Evolutionary conservation across 345 rosid species (phyloP).

Genomic region (Mallotus nudiflorus): DNA sequence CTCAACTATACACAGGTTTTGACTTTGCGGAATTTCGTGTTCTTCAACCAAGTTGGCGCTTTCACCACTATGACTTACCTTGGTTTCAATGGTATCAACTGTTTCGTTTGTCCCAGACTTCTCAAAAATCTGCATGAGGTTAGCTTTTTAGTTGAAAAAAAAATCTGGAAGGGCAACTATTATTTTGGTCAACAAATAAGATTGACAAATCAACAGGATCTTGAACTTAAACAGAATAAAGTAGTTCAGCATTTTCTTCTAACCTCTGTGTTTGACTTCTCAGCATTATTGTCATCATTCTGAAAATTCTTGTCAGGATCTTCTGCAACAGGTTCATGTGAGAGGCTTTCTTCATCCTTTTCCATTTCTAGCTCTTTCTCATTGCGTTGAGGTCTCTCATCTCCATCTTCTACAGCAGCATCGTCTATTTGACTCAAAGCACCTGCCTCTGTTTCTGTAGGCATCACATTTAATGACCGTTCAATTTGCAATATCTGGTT

Average conservation of each 20-base stretch:
- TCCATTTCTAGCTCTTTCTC: neutral
- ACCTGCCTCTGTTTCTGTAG: neutral
- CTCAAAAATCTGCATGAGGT: neutral
- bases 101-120: neutral
- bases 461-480: neutral
- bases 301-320: constrained; percentile 4
- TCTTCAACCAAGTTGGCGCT: neutral
- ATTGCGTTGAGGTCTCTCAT: constrained; percentile 1
- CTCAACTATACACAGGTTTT: neutral
- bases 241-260: neutral
- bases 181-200: too few relatives aligned
- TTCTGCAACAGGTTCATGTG: constrained; percentile 13
- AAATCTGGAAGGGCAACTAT: too few relatives aligned
- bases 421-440: neutral
- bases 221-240: neutral
- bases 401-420: constrained; percentile 7
- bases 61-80: neutral
- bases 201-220: too few relatives aligned
- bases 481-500: neutral
- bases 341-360: constrained; percentile 15
- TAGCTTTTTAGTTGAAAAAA: neutral
- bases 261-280: constrained; percentile 18
- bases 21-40: neutral
- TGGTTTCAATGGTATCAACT: neutral
- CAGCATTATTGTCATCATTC: constrained; percentile 8